phyloP scores from a whole-genome alignment of 495 filamentous ascomycete species.

The Talaromyces adpressus region DNA sequence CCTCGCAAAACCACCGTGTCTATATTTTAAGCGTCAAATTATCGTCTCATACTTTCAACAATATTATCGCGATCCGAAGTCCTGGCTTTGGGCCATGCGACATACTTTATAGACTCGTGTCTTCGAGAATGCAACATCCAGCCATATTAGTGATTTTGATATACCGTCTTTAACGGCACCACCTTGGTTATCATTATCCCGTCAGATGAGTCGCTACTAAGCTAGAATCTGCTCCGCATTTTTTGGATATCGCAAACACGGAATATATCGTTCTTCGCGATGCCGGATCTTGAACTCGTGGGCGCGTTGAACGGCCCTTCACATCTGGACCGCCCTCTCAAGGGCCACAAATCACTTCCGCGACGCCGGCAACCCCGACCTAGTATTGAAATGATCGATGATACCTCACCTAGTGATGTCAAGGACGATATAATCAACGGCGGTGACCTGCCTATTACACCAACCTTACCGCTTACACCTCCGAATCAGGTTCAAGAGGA shows the following conservation, averaged over 20 bases:
- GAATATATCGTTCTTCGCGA: conserved; percentile 9
- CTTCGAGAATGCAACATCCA: neutral
- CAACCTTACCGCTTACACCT: conserved; percentile 34
- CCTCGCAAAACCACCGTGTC: neutral
- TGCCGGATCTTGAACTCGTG: conserved; percentile 33
- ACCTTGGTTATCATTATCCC: neutral
- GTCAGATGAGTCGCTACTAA: neutral
- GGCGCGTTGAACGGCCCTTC: conserved; percentile 25
- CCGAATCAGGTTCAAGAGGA: conserved; percentile 20
- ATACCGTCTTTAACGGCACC: neutral
- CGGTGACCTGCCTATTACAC: conserved; percentile 17
- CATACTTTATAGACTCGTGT: neutral
- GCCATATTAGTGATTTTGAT: neutral
- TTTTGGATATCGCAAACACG: neutral
- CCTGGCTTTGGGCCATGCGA: neutral
- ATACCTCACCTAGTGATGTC: conserved; percentile 7
- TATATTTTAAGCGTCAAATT: neutral
- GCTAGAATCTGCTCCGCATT: neutral
- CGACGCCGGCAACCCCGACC: conserved; percentile 23
- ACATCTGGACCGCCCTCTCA: conserved; percentile 27
- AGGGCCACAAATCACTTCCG: conserved; percentile 41
- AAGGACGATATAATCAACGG: conserved; percentile 9
- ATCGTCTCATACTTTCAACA: neutral
- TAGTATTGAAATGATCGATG: conserved; percentile 15
- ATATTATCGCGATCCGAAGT: neutral